Percentiles rank a stretch among this genome's conserved stretches.
Evolutionary conservation across 139 green algal genomes (phyloP).

Genomic region (Dunaliella primolecta): DNA sequence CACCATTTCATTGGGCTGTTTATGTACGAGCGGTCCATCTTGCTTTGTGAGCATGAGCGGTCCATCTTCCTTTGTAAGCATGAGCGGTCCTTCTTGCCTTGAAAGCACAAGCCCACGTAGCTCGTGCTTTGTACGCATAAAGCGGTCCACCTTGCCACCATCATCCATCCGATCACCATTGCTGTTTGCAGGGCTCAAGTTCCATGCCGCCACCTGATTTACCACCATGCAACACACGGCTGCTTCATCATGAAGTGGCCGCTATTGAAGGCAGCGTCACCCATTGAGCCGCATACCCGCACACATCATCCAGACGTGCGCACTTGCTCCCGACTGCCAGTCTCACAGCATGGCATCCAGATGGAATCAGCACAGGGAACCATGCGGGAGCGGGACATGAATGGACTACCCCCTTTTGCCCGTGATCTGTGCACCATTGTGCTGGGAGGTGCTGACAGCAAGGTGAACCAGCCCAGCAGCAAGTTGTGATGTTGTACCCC

Average conservation of each 20-base stretch:
- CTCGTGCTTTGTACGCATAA: neutral
- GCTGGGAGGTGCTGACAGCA: neutral
- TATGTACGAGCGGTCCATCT: too few species aligned
- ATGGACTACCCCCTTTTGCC: neutral
- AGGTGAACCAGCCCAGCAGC: too few species aligned
- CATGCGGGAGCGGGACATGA: neutral
- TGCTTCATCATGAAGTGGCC: constrained; percentile 47
- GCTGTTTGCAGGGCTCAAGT: constrained; percentile 39
- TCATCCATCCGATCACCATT: too few species aligned
- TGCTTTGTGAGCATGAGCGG: too few species aligned
- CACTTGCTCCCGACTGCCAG: neutral
- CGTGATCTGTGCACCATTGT: neutral
- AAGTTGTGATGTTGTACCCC: too few species aligned
- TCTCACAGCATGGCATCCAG: neutral
- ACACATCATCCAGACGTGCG: neutral
- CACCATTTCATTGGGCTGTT: too few species aligned
- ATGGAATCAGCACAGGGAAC: neutral
- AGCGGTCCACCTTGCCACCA: too few species aligned
- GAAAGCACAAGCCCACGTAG: too few species aligned
- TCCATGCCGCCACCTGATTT: constrained; percentile 57
- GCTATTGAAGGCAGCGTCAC: neutral
- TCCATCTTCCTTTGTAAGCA: too few species aligned
- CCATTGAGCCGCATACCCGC: neutral
- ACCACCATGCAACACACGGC: constrained; percentile 51
- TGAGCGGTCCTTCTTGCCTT: too few species aligned